phyloP scores from a whole-genome alignment of 495 filamentous ascomycete species.

The Aspergillus bertholletiae region DNA sequence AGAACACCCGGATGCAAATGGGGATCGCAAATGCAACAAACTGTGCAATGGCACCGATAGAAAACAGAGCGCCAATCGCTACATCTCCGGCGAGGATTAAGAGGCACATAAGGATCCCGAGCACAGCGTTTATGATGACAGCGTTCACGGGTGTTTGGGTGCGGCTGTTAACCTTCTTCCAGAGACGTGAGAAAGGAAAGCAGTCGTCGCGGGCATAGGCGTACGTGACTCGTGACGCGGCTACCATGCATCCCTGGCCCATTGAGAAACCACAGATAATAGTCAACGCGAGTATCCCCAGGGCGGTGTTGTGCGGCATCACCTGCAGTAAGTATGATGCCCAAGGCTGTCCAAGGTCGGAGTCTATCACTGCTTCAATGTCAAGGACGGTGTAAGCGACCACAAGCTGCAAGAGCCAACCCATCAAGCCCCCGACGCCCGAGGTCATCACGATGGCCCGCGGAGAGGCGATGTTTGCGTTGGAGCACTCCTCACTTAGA shows the following conservation, averaged over 20 bases:
- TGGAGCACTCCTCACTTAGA: conserved; percentile 73
- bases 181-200: conserved; percentile 62
- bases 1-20: conserved; percentile 70
- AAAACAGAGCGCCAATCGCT: conserved; percentile 72
- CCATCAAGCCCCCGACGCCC: conserved; percentile 62
- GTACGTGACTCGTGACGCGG: conserved; percentile 73
- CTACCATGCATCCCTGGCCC: conserved; percentile 83
- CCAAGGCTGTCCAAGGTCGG: conserved; percentile 71
- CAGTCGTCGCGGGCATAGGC: conserved; percentile 78
- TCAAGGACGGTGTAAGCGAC: conserved; percentile 78
- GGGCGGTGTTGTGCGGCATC: conserved; percentile 60
- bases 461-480: conserved; percentile 70
- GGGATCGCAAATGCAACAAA: conserved; percentile 74
- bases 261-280: conserved; percentile 76
- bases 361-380: conserved; percentile 57
- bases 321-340: conserved; percentile 72
- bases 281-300: conserved; percentile 65
- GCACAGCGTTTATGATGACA: conserved; percentile 65
- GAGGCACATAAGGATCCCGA: conserved; percentile 63
- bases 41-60: conserved; percentile 70
- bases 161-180: conserved; percentile 62
- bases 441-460: conserved; percentile 75
- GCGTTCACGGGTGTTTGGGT: conserved; percentile 77
- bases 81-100: conserved; percentile 65
- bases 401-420: conserved; percentile 74